Evolutionary conservation across 2,329 filamentous ascomycete species (phyloP).

Genomic region (Annulohypoxylon truncatum): DNA sequence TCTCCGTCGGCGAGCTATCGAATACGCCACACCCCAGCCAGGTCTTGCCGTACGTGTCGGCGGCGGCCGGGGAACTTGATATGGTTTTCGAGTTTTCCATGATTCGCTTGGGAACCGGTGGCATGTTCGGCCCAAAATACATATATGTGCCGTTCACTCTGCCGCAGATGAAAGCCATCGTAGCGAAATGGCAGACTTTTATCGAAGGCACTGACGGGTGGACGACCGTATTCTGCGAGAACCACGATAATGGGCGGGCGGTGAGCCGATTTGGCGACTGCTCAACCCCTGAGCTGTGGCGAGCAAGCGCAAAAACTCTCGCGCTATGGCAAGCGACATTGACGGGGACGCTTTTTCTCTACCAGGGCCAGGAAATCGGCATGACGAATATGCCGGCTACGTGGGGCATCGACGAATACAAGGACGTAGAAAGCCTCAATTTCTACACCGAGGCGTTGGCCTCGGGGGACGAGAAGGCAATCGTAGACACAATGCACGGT

Average conservation of each 20-base stretch:
- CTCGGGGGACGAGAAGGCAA: conserved; percentile 51
- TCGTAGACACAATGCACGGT: conserved; percentile 61
- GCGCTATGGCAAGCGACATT: conserved; percentile 62
- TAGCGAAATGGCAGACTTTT: conserved; percentile 62
- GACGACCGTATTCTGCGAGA: conserved; percentile 72
- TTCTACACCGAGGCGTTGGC: conserved; percentile 60
- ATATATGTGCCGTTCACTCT: conserved; percentile 63
- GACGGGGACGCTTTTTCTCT: conserved; percentile 67
- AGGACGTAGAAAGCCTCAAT: conserved; percentile 64
- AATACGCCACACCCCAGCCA: conserved; percentile 63
- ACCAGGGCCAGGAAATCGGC: conserved; percentile 71
- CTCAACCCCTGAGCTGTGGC: conserved; percentile 57
- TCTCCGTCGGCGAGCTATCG: conserved; percentile 73
- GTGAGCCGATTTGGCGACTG: conserved; percentile 65
- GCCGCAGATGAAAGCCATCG: conserved; percentile 57
- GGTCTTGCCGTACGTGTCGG: conserved; percentile 66
- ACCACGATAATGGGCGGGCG: conserved; percentile 71
- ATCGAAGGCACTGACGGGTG: conserved; percentile 63
- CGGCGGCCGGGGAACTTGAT: conserved; percentile 64
- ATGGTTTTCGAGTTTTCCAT: conserved; percentile 72
- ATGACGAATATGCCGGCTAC: conserved; percentile 66
- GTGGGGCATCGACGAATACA: conserved; percentile 65
- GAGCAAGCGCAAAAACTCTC: conserved; percentile 63
- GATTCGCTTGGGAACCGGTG: conserved; percentile 65
- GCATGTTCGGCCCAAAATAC: conserved; percentile 59